phyloP scores from a whole-genome alignment of 345 rosid genomes.

The Brassica rapa region DNA sequence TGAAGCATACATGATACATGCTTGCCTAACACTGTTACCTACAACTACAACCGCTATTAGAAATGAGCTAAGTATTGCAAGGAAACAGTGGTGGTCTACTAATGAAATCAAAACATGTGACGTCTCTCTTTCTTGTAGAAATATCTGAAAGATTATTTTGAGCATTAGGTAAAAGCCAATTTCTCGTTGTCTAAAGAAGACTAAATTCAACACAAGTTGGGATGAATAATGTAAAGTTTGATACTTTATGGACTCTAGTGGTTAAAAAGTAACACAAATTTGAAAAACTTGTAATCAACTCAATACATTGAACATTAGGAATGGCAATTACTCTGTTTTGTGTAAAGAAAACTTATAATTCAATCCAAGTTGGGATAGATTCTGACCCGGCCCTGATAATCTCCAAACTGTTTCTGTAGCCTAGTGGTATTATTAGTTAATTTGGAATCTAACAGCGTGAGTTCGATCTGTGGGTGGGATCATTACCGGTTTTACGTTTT shows the following conservation, averaged over 20 bases:
- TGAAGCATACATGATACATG: not conserved
- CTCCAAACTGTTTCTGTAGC: too few relatives aligned
- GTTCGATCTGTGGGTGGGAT: too few relatives aligned
- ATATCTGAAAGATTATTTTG: not conserved
- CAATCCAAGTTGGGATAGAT: too few relatives aligned
- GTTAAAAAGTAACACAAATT: not conserved
- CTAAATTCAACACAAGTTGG: not conserved
- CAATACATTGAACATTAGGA: too few relatives aligned
- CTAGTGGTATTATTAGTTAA: too few relatives aligned
- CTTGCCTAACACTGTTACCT: not conserved
- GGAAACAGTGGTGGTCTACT: not conserved
- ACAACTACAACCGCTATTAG: not conserved
- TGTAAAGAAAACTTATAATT: too few relatives aligned
- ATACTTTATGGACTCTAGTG: not conserved
- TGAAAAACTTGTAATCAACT: not conserved
- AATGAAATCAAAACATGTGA: not conserved
- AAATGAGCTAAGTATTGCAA: not conserved
- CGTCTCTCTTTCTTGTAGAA: not conserved
- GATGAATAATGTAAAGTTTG: slow-evolving; percentile 5
- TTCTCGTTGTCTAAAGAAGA: not conserved
- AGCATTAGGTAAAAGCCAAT: not conserved
- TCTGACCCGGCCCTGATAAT: too few relatives aligned
- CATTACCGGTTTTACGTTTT: too few relatives aligned
- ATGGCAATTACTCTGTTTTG: too few relatives aligned
- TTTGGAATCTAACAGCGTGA: too few relatives aligned